These are phyloP conservation scores for Candida labiduridarum DNA, from an alignment of 1,139 yeast species.

Conservation along the genomic window DNA sequence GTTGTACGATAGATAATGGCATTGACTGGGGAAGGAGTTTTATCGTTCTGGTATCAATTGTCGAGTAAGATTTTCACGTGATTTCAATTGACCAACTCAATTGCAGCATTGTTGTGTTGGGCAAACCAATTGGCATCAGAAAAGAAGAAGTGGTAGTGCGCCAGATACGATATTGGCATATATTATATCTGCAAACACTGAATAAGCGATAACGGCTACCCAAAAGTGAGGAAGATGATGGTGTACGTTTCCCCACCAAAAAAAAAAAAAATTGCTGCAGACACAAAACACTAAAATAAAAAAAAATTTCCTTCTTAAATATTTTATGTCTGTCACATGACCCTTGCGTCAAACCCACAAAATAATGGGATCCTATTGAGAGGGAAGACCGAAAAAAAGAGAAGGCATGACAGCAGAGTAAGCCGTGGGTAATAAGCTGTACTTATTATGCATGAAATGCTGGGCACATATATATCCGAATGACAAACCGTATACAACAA, in stretches of 20 bases:
- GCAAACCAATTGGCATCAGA: neutral
- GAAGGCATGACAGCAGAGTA: neutral
- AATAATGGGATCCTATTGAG: no score
- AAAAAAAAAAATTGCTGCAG: neutral
- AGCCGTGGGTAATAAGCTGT: no score
- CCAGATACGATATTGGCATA: no score
- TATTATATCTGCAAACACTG: no score
- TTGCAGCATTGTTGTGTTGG: neutral
- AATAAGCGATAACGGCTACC: neutral
- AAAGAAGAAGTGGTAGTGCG: neutral
- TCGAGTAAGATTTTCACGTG: neutral
- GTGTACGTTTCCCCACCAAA: constrained; percentile 1
- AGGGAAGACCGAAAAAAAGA: neutral
- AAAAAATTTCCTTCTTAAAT: no score
- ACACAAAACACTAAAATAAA: neutral
- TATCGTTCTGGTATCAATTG: no score
- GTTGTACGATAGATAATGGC: neutral
- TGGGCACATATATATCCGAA: no score
- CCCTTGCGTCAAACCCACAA: neutral
- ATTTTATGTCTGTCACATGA: constrained; percentile 1
- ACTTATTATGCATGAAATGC: no score
- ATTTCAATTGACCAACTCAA: neutral
- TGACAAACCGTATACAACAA: no score
- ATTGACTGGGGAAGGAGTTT: no score
- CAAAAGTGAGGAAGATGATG: neutral